phyloP scores from a whole-genome alignment of 2,329 filamentous ascomycete genomes.

The Penicillium sp. region DNA sequence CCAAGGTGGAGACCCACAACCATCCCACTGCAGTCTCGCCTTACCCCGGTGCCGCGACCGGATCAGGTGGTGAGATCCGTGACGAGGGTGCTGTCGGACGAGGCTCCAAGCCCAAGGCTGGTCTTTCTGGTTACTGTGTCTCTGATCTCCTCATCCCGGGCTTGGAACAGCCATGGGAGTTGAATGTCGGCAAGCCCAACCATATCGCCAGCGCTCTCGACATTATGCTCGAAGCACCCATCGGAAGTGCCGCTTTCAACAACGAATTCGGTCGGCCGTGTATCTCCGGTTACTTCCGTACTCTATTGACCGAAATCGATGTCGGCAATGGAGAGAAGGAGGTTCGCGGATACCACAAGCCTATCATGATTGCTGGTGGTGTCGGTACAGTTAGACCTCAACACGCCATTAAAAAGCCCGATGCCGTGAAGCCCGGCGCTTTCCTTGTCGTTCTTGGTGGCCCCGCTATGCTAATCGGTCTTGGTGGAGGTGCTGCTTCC shows the following conservation, averaged over 20 bases:
- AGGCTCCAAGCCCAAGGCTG: constrained; percentile 91
- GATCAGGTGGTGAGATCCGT: constrained; percentile 92
- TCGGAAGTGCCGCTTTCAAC: constrained; percentile 94
- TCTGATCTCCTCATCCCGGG: constrained; percentile 91
- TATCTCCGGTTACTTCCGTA: constrained; percentile 88
- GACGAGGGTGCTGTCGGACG: constrained; percentile 94
- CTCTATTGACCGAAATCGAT: constrained; percentile 73
- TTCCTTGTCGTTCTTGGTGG: constrained; percentile 92
- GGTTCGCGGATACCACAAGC: constrained; percentile 93
- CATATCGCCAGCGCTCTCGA: constrained; percentile 94
- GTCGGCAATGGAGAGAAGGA: constrained; percentile 68
- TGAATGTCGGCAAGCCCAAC: constrained; percentile 83
- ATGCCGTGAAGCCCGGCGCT: constrained; percentile 81
- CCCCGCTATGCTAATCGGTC: constrained; percentile 95
- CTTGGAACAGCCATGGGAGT: constrained; percentile 83
- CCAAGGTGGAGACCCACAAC: constrained; percentile 98
- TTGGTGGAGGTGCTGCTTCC: constrained; percentile 93
- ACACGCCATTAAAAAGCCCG: constrained; percentile 83
- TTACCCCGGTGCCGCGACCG: constrained; percentile 90
- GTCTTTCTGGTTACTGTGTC: constrained; percentile 90
- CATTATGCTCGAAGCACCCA: constrained; percentile 97
- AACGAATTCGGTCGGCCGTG: constrained; percentile 96
- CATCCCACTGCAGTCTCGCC: constrained; percentile 96
- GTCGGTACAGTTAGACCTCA: constrained; percentile 90
- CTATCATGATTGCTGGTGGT: constrained; percentile 97